Evolutionary conservation across 106 monocot species (phyloP).

Genomic region (Posidonia australis): DNA sequence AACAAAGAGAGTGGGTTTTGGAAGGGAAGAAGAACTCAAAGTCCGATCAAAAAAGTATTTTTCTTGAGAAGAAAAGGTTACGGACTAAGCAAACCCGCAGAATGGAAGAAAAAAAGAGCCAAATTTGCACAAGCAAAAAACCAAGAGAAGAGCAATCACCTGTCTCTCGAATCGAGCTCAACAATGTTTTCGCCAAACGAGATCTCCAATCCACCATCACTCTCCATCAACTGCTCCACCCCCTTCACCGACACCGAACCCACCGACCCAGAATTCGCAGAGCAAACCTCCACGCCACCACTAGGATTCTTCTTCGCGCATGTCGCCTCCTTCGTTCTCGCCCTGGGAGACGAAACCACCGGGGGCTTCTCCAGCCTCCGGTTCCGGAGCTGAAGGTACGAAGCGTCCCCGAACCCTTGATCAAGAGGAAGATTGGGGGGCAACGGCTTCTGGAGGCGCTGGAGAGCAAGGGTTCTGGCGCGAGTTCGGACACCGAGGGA

Average conservation of each 20-base stretch:
- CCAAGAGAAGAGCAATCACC: conserved; percentile 8
- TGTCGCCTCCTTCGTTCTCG: not conserved
- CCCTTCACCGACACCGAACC: not conserved
- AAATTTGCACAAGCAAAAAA: not conserved
- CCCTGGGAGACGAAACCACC: not conserved
- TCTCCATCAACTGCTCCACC: not conserved
- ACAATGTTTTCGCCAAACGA: conserved; percentile 19
- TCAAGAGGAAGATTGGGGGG: no score
- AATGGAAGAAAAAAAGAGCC: no score
- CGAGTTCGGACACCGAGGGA: conserved; percentile 74
- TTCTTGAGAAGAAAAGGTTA: no score
- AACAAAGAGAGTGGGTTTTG: no score
- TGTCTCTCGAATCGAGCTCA: conserved; percentile 11
- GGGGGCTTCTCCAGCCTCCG: conserved; percentile 17
- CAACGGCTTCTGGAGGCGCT: conserved; percentile 20
- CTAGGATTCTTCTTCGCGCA: not conserved
- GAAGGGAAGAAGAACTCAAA: no score
- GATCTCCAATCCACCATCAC: conserved; percentile 9
- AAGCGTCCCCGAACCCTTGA: not conserved
- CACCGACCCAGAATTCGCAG: conserved; percentile 6
- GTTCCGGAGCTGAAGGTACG: conserved; percentile 22
- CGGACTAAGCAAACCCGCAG: no score
- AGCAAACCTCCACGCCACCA: not conserved
- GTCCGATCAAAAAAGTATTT: no score
- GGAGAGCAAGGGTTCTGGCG: conserved; percentile 71